Base-by-base conservation (phyloP, 441 rosid species). In the Viola pubescens region DNA sequence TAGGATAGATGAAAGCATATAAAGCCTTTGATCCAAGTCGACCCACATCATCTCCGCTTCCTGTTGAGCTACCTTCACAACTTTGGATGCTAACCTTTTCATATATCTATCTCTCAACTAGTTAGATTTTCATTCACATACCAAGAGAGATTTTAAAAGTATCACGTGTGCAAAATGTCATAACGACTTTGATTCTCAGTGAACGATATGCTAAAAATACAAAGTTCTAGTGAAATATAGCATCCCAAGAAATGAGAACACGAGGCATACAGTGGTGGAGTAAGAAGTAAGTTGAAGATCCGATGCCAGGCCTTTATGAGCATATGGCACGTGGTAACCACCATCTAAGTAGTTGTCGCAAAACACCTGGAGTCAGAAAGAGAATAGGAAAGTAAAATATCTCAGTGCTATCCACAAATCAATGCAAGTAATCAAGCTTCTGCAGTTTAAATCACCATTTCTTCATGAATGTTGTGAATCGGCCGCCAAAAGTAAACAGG, bases 331-430 rank as follows among this genome's bases (percentile, higher is more conserved):
- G 70, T 91, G 97, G 75, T 89, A 91, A 13, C 97, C 98, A 59
- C 97, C 98, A 70, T 91, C 98, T 56, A 91, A 78, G 78, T 87
- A 91, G 78, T 91, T 91, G 71, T 91, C 98, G 61, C 95, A 89
- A 65, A 91, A 91, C 26, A 89, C 98, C 97, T 91, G 72, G 48
- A 62, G 34, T 26, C 34, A 66, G 61, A 58, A 52, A 7, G n/a
- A 64, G 37, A 40, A 40, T 34, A 47, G 37, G 58, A 11, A 48
- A 11, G 49, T 12, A 37, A 13, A 49, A n/a, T 34, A 49, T 42
- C 56, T 70, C 34, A 26, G 34, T 26, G 52, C 52, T 56, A 5
- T 54, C 48, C 56, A 34, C 43, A 13, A 56, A 54, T 64, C 47
- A 62, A 44, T 57, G 54, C 61, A n/a, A 44, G 12, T 59, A 41